Evolutionary conservation across 2,329 filamentous ascomycete species (phyloP), one percentile per base, ranked within the genome.

Genomic region (Piedraia hortae): DNA sequence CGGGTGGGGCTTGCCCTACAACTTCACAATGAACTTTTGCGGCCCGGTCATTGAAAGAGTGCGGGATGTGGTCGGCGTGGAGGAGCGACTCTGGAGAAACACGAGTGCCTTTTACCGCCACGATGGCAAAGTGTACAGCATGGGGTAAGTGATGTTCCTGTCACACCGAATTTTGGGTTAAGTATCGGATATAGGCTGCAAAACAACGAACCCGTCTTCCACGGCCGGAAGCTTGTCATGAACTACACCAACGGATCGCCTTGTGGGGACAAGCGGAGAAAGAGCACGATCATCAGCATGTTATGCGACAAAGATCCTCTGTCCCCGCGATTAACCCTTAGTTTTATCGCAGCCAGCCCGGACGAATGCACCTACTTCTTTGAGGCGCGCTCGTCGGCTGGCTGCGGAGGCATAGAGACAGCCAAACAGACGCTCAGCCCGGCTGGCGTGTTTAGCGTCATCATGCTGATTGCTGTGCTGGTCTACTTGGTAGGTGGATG

Each of bases 351-450:
- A 27, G 70, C 80, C 4, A 43, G 38, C 28, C 69, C 74, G 18
- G 80, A 93, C 41, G 70, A 88, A 28, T 97, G 85, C 54, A 65
- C 75, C 14, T 97, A 93, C 48, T 73, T 89, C 47, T 97, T 97
- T 50, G 80, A 93, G 44, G 69, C 80, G 21, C 71, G 82, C 31
- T 85, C 75, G 12, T 58, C 62, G 20, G 71, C 77, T 33, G 82
- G 80, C 6, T 97, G 85, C 55, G 74, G 48, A 47, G 80, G 53
- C 51, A 54, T 63, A 12, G 58, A 62, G 25, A 49, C 50, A 6
- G 54, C 53, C 28, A 52, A 54, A 21, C 32, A 62, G 26, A 53
- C 54, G 6, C 69, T 54, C 46, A 73, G 39, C 50, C 85, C 45
- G 38, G 72, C 42, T 48, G 77, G 52, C 45, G 59, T 97, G 7